A percentile compares a stretch with the other conserved stretches of the same genome.
Evolutionary conservation across 2,329 filamentous ascomycete species (phyloP).

Genomic region (Colletotrichum scovillei): DNA sequence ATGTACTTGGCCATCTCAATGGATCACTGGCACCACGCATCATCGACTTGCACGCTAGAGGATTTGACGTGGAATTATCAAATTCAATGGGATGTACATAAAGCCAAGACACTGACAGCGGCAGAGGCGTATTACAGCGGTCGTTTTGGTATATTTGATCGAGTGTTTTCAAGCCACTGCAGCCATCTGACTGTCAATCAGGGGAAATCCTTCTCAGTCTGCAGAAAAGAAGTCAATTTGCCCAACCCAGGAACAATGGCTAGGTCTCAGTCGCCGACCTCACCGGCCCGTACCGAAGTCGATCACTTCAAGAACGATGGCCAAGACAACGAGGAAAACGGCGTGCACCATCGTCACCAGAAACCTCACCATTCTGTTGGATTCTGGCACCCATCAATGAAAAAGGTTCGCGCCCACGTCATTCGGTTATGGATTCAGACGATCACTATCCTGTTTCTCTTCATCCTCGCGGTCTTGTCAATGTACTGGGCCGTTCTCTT

Average conservation of each 20-base stretch:
- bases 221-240: not conserved
- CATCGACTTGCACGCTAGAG: conserved; percentile 3
- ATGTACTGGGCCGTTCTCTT: conserved; percentile 72
- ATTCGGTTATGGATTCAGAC: conserved; percentile 42
- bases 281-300: not conserved
- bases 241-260: not conserved
- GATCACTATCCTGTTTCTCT: conserved; percentile 59
- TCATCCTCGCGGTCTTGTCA: conserved; percentile 66
- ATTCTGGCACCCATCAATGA: conserved; percentile 54
- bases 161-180: not conserved
- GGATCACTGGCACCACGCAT: conserved; percentile 1
- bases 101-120: conserved; percentile 10
- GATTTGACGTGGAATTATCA: not conserved
- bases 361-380: conserved; percentile 50
- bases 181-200: not conserved
- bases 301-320: not conserved
- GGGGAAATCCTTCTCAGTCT: not conserved
- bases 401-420: conserved; percentile 42
- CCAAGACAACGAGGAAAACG: not conserved
- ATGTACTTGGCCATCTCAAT: not conserved
- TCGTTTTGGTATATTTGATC: not conserved
- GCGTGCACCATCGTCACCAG: not conserved
- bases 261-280: not conserved
- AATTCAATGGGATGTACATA: not conserved
- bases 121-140: not conserved